Conservation (phyloP, 2,329 filamentous ascomycete genomes). For the Laburnicola sp. region DNA sequence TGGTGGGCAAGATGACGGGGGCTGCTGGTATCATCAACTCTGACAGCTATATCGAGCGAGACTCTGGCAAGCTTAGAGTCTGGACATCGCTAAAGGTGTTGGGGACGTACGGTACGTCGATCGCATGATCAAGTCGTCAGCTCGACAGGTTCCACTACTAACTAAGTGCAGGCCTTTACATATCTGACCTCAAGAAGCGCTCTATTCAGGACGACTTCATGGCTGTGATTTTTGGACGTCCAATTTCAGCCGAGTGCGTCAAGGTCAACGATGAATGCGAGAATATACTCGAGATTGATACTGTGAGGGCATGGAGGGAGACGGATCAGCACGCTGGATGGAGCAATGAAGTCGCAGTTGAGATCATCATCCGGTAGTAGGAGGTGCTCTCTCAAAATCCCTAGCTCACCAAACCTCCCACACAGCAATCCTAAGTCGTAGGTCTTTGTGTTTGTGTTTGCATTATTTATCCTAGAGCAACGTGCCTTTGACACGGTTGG, state of each 20-base stretch:
- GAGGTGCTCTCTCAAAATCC: neutral
- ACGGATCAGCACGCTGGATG: conserved; percentile 71
- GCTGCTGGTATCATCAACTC: conserved; percentile 72
- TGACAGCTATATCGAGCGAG: conserved; percentile 59
- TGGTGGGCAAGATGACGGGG: conserved; percentile 88
- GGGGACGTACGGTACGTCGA: conserved; percentile 65
- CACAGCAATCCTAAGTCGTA: too few relatives aligned
- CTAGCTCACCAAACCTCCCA: neutral
- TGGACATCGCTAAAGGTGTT: conserved; percentile 77
- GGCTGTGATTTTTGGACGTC: conserved; percentile 70
- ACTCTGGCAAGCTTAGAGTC: conserved; percentile 64
- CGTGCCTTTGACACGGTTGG: too few relatives aligned
- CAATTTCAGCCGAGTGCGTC: conserved; percentile 70
- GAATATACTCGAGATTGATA: conserved; percentile 74
- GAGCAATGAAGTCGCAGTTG: conserved; percentile 62
- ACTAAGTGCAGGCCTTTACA: conserved; percentile 65
- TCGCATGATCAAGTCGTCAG: neutral
- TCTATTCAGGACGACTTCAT: conserved; percentile 69
- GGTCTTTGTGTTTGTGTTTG: too few relatives aligned
- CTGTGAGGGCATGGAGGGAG: conserved; percentile 75
- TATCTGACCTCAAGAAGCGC: conserved; percentile 67
- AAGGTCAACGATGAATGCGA: conserved; percentile 56
- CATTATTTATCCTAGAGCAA: too few relatives aligned
- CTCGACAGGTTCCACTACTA: neutral
- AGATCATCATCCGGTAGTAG: conserved; percentile 36